Conservation (phyloP, 352 stramenopile species). For the Pythium aphanidermatum region DNA sequence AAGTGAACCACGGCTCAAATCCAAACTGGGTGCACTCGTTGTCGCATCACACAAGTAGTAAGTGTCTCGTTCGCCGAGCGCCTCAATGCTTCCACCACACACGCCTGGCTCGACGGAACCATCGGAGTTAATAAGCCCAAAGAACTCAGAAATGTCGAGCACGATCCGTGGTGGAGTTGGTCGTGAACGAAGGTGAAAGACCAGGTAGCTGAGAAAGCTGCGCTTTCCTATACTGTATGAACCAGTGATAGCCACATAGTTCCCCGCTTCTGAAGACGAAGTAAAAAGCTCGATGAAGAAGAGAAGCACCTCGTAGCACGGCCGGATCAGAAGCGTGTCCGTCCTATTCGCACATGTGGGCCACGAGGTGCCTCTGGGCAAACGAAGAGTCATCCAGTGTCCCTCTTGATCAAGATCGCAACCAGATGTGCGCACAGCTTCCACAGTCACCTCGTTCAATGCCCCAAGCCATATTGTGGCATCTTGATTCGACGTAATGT, state of each 20-base stretch:
- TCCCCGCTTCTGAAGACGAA: neutral
- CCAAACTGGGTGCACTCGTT: neutral
- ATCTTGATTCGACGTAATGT: no score
- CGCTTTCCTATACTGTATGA: slow-evolving; percentile 33
- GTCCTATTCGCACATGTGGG: neutral
- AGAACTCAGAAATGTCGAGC: slow-evolving; percentile 25
- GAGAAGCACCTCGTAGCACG: slow-evolving; percentile 2
- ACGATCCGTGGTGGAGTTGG: slow-evolving; percentile 21
- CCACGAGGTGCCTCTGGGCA: no score
- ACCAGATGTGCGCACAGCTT: no score
- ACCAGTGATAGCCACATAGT: slow-evolving; percentile 28
- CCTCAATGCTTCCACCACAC: slow-evolving; percentile 20
- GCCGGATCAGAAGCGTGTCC: slow-evolving; percentile 7
- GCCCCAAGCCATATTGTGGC: no score
- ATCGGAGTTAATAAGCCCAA: slow-evolving; percentile 19
- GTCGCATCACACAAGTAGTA: slow-evolving; percentile 28
- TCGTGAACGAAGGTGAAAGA: slow-evolving; percentile 17
- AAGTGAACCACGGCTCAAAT: slow-evolving; percentile 2
- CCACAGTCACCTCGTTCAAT: no score
- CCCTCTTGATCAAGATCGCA: neutral
- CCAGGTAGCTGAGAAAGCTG: slow-evolving; percentile 31
- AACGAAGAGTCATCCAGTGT: neutral
- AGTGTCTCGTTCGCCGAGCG: slow-evolving; percentile 17
- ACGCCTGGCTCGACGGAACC: slow-evolving; percentile 19
- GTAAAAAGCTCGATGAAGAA: slow-evolving; percentile 7